A percentile compares a stretch with the other conserved stretches of the same genome.
phyloP scores from a whole-genome alignment of 768 basidiomycete species.

The Suillus spraguei region DNA sequence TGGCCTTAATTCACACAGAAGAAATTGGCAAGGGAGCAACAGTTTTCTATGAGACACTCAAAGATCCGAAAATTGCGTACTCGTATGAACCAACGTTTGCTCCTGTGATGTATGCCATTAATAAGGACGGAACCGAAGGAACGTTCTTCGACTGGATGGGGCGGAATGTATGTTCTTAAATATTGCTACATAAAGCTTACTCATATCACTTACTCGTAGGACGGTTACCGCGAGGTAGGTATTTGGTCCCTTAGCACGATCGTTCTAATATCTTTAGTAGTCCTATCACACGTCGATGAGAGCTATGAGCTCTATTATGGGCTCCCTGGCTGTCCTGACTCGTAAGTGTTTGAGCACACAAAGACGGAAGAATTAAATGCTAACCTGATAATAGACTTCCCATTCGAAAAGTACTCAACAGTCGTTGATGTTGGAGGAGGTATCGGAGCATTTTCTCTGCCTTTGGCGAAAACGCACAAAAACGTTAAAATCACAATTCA shows the following conservation, averaged over 20 bases:
- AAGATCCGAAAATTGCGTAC: conserved; percentile 23
- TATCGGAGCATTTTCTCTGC: conserved; percentile 33
- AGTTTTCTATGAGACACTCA: conserved; percentile 30
- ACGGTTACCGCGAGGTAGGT: conserved; percentile 23
- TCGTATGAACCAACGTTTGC: conserved; percentile 26
- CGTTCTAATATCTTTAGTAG: conserved; percentile 11
- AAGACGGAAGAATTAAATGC: neutral
- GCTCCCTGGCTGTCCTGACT: conserved; percentile 25
- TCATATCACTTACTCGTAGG: conserved; percentile 14
- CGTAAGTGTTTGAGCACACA: conserved; percentile 16
- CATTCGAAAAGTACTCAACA: conserved; percentile 31
- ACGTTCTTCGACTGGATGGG: conserved; percentile 30
- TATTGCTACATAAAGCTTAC: neutral
- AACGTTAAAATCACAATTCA: conserved; percentile 36
- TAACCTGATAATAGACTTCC: conserved; percentile 26
- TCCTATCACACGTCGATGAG: conserved; percentile 28
- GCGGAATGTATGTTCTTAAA: conserved; percentile 19
- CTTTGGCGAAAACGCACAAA: conserved; percentile 30
- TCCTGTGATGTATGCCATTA: conserved; percentile 23
- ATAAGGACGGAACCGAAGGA: conserved; percentile 22
- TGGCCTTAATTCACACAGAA: conserved; percentile 24
- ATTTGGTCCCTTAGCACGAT: neutral
- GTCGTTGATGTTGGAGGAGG: conserved; percentile 40
- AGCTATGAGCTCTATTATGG: conserved; percentile 26
- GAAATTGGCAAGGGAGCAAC: conserved; percentile 18